Evolutionary conservation across 331 rosid genomes (phyloP).

Genomic region (Erythrophleum ivorense): DNA sequence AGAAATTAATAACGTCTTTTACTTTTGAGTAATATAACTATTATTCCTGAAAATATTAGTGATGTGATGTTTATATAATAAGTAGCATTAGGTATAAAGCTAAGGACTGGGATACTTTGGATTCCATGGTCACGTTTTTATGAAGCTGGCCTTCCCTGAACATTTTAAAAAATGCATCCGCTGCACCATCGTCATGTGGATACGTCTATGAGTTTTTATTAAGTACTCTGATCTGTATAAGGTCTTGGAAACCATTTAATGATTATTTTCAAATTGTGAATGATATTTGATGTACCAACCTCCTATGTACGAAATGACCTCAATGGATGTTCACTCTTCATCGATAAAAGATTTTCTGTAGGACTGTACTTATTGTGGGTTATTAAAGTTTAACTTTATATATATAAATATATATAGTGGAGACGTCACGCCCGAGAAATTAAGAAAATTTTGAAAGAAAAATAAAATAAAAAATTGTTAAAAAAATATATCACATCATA

Average conservation of each 20-base stretch:
- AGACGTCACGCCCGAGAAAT: no score
- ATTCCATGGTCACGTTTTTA: neutral
- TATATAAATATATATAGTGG: no score
- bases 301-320: no score
- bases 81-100: neutral
- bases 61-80: neutral
- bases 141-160: neutral
- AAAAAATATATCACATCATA: no score
- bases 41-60: neutral
- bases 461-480: no score
- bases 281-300: neutral
- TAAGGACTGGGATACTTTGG: neutral
- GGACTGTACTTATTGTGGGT: no score
- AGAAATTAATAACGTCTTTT: neutral
- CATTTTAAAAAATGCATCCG: neutral
- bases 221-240: neutral
- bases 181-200: neutral
- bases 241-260: neutral
- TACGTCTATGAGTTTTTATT: neutral
- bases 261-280: neutral
- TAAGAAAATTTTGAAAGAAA: no score
- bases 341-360: no score
- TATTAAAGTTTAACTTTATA: no score
- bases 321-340: no score
- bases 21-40: neutral